Percentiles rank a stretch among this genome's conserved stretches.
Evolutionary conservation across 1,139 yeast species (phyloP).

Genomic region (Hansenula lynferdii): DNA sequence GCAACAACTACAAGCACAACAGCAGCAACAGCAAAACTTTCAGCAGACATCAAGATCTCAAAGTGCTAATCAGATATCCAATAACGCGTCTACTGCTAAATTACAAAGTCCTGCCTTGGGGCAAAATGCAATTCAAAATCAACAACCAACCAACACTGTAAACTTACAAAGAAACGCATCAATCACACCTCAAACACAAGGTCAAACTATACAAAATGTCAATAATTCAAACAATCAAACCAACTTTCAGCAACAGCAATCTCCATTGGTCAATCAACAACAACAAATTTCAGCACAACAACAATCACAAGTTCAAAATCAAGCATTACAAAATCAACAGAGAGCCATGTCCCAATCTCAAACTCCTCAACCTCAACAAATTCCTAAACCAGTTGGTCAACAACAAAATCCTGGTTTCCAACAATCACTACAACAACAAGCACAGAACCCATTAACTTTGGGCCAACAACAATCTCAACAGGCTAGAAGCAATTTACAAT

Average conservation of each 20-base stretch:
- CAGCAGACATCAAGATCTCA: slow-evolving; percentile 8
- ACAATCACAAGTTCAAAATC: slow-evolving; percentile 10
- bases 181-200: slow-evolving; percentile 2
- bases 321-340: slow-evolving; percentile 4
- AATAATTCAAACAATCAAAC: slow-evolving; percentile 6
- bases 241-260: slow-evolving; percentile 10
- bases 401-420: slow-evolving; percentile 16
- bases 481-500: slow-evolving; percentile 9
- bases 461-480: slow-evolving; percentile 19
- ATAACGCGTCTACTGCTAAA: slow-evolving; percentile 1
- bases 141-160: slow-evolving; percentile 5
- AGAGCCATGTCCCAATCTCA: slow-evolving; percentile 8
- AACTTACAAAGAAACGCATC: neutral
- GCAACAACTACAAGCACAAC: slow-evolving; percentile 21
- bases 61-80: neutral
- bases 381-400: slow-evolving; percentile 9
- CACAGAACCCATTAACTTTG: slow-evolving; percentile 1
- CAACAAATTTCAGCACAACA: slow-evolving; percentile 4
- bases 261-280: slow-evolving; percentile 6
- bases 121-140: slow-evolving; percentile 4
- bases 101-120: slow-evolving; percentile 2
- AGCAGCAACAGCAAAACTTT: slow-evolving; percentile 17
- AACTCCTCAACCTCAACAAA: slow-evolving; percentile 12
- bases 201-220: slow-evolving; percentile 1
- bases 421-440: slow-evolving; percentile 5